Evolutionary conservation across 139 green algal species (phyloP).

Genomic region (Nannochloris sp.): DNA sequence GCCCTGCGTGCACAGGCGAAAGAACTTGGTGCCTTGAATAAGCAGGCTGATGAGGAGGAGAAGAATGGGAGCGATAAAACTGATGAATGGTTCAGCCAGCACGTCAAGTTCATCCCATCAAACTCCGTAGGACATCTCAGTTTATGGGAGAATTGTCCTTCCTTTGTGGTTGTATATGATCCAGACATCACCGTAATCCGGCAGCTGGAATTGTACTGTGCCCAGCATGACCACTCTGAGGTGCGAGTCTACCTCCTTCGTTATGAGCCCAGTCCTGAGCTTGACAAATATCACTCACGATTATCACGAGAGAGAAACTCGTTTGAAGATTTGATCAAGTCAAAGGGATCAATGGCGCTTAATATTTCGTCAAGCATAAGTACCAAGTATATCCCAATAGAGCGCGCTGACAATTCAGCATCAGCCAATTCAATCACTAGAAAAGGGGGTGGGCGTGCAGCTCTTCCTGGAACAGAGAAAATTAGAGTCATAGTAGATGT

Average conservation of each 20-base stretch:
- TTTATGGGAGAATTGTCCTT: conserved; percentile 54
- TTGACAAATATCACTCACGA: conserved; percentile 40
- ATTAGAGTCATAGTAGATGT: conserved; percentile 86
- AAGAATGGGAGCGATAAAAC: conserved; percentile 8
- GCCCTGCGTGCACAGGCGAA: conserved; percentile 23
- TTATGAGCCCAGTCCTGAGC: conserved; percentile 66
- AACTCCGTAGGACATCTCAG: conserved; percentile 36
- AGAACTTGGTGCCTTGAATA: neutral
- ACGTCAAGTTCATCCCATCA: conserved; percentile 52
- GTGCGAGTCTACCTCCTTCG: conserved; percentile 80
- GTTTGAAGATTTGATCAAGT: conserved; percentile 74
- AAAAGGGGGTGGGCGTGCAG: conserved; percentile 20
- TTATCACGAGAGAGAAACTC: conserved; percentile 52
- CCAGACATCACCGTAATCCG: conserved; percentile 74
- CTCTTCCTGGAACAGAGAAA: conserved; percentile 3
- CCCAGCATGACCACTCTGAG: conserved; percentile 21
- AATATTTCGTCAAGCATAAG: conserved; percentile 1
- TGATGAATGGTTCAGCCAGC: neutral
- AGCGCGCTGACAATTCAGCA: conserved; percentile 1
- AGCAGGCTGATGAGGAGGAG: neutral
- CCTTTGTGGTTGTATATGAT: conserved; percentile 77
- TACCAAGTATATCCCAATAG: neutral
- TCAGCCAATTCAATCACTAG: conserved; percentile 43
- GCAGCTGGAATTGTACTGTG: conserved; percentile 72
- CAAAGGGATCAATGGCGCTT: conserved; percentile 69